Conservation (phyloP, 495 filamentous ascomycete genomes). For the Cercophora newfieldiana region DNA sequence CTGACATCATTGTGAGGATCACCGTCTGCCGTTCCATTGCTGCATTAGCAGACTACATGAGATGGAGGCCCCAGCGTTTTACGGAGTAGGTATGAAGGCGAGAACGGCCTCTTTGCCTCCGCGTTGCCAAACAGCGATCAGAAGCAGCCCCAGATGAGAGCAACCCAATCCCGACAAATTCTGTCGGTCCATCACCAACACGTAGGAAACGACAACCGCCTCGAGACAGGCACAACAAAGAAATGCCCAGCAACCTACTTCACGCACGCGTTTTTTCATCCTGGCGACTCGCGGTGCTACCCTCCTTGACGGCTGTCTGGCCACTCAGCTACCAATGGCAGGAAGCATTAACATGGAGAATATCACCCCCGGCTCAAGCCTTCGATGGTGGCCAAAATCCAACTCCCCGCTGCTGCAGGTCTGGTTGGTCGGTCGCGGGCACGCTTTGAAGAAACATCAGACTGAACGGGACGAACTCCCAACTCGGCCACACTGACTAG, state of each 20-base stretch:
- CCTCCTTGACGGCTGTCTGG: constrained; percentile 11
- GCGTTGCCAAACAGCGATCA: not conserved
- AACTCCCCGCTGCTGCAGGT: constrained; percentile 11
- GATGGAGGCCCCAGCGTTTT: not conserved
- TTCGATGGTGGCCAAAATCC: constrained; percentile 17
- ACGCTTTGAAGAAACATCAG: constrained; percentile 3
- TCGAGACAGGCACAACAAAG: not conserved
- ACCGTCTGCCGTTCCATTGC: not conserved
- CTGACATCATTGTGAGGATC: constrained; percentile 14
- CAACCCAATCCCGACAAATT: not conserved
- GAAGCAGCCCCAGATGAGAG: not conserved
- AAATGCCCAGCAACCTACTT: not conserved
- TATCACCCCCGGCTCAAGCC: constrained; percentile 10
- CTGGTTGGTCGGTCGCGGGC: constrained; percentile 15
- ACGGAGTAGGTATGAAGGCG: too few species aligned
- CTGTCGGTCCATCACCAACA: not conserved
- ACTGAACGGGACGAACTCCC: not conserved
- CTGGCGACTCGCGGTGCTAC: constrained; percentile 11
- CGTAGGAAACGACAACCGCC: not conserved
- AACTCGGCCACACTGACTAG: not conserved
- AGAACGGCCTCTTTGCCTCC: not conserved
- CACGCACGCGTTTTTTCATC: constrained; percentile 10
- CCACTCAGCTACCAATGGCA: constrained; percentile 15
- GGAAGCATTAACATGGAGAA: constrained; percentile 12
- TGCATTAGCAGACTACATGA: not conserved